Evolutionary conservation across 805 yeast species (phyloP).

Genomic region (Saccharomycopsis fibuligera): DNA sequence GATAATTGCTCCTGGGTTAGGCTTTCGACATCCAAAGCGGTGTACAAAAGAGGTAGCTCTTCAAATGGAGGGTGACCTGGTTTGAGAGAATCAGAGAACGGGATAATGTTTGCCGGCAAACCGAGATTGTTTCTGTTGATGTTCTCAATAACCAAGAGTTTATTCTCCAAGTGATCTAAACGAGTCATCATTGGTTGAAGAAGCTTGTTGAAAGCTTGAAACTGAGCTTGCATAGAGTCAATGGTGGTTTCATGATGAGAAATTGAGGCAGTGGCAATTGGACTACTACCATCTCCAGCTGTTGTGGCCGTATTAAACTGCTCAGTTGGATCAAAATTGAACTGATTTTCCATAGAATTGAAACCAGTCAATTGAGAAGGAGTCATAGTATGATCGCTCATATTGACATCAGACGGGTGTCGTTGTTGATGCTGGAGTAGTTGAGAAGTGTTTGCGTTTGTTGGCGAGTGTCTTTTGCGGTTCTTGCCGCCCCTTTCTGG

Average conservation of each 20-base stretch:
- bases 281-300: neutral
- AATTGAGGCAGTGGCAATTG: neutral
- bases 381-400: neutral
- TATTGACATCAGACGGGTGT: neutral
- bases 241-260: neutral
- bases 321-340: conserved; percentile 3
- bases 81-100: conserved; percentile 14
- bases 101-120: conserved; percentile 20
- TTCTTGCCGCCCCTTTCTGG: conserved; percentile 5
- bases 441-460: neutral
- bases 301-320: neutral
- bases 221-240: neutral
- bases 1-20: conserved; percentile 9
- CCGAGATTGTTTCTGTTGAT: conserved; percentile 18
- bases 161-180: conserved; percentile 13
- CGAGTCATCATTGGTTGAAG: conserved; percentile 14
- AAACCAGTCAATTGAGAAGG: conserved; percentile 1
- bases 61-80: conserved; percentile 17
- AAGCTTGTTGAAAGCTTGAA: conserved; percentile 9
- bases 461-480: neutral
- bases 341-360: neutral
- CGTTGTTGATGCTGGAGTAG: conserved; percentile 2
- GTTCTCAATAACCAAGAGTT: conserved; percentile 18
- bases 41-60: conserved; percentile 15
- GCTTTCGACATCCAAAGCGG: conserved; percentile 20